Conservation (phyloP, 805 yeast genomes). For the Wickerhamomyces sydowiorum region DNA sequence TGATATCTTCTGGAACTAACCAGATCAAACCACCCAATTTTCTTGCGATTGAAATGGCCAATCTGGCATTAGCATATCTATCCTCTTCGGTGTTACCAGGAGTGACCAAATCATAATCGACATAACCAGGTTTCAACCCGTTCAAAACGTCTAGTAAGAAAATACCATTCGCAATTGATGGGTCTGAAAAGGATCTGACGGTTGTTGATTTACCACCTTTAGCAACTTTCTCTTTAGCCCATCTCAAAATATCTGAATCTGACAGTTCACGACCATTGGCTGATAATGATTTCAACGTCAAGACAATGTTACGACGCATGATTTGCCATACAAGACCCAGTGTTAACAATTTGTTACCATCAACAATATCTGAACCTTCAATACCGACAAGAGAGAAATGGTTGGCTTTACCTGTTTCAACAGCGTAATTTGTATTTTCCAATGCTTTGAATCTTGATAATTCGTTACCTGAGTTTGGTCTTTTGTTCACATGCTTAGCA, state of each 20-base stretch:
- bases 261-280: slow-evolving; percentile 63
- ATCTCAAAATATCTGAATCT: slow-evolving; percentile 81
- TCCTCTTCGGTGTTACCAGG: slow-evolving; percentile 80
- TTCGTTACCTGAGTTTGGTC: slow-evolving; percentile 70
- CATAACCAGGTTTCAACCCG: slow-evolving; percentile 96
- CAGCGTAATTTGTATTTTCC: slow-evolving; percentile 98
- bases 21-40: slow-evolving; percentile 96
- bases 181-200: slow-evolving; percentile 83
- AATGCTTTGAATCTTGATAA: slow-evolving; percentile 88
- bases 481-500: slow-evolving; percentile 73
- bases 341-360: slow-evolving; percentile 84
- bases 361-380: slow-evolving; percentile 95
- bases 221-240: slow-evolving; percentile 86
- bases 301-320: slow-evolving; percentile 92
- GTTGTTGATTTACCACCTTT: slow-evolving; percentile 77
- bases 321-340: slow-evolving; percentile 97
- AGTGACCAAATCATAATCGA: slow-evolving; percentile 87
- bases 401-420: slow-evolving; percentile 88
- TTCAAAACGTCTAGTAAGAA: slow-evolving; percentile 85
- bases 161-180: slow-evolving; percentile 67
- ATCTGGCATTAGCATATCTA: slow-evolving; percentile 86
- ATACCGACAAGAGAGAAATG: slow-evolving; percentile 94
- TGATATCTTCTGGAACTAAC: slow-evolving; percentile 99
- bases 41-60: slow-evolving; percentile 97
- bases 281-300: slow-evolving; percentile 70